phyloP scores from a whole-genome alignment of 495 filamentous ascomycete genomes.

The Melanomma pulvis-pyrius region DNA sequence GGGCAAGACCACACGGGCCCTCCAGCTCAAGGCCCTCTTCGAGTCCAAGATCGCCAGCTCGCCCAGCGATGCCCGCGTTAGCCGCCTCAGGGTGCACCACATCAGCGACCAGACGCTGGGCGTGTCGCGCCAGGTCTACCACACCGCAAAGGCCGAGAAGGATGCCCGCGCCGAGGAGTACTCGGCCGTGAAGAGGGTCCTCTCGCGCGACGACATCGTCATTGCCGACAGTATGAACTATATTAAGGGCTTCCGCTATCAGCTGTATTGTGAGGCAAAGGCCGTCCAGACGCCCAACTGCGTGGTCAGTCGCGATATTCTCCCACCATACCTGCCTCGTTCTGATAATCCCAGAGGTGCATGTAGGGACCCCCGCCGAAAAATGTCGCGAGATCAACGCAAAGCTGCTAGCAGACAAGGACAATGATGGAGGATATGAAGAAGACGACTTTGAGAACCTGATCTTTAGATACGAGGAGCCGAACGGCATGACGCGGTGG shows the following conservation, averaged over 20 bases:
- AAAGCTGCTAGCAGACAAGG: slow-evolving; percentile 39
- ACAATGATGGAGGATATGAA: slow-evolving; percentile 45
- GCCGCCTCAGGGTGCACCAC: slow-evolving; percentile 63
- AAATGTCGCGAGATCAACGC: slow-evolving; percentile 67
- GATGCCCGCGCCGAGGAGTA: slow-evolving; percentile 85
- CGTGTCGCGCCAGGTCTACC: slow-evolving; percentile 65
- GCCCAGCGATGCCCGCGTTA: slow-evolving; percentile 52
- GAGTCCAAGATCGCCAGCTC: slow-evolving; percentile 52
- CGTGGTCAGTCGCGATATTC: slow-evolving; percentile 58
- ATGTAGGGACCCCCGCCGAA: slow-evolving; percentile 76
- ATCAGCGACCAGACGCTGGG: slow-evolving; percentile 69
- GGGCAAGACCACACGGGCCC: slow-evolving; percentile 85
- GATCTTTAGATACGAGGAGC: slow-evolving; percentile 94
- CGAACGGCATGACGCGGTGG: slow-evolving; percentile 92
- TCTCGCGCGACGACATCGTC: slow-evolving; percentile 80
- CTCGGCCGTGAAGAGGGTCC: slow-evolving; percentile 79
- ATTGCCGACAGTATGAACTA: slow-evolving; percentile 92
- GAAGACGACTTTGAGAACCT: slow-evolving; percentile 82
- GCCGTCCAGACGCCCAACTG: slow-evolving; percentile 79
- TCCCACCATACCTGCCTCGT: not conserved
- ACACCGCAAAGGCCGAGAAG: slow-evolving; percentile 76
- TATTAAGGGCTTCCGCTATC: slow-evolving; percentile 97
- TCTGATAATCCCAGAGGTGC: slow-evolving; percentile 55
- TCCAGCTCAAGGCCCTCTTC: slow-evolving; percentile 74
- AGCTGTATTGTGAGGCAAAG: slow-evolving; percentile 93